A percentile compares a stretch with the other conserved stretches of the same genome.
Evolutionary conservation across 805 yeast species (phyloP).

Genomic region (Dipodascus geniculatus): DNA sequence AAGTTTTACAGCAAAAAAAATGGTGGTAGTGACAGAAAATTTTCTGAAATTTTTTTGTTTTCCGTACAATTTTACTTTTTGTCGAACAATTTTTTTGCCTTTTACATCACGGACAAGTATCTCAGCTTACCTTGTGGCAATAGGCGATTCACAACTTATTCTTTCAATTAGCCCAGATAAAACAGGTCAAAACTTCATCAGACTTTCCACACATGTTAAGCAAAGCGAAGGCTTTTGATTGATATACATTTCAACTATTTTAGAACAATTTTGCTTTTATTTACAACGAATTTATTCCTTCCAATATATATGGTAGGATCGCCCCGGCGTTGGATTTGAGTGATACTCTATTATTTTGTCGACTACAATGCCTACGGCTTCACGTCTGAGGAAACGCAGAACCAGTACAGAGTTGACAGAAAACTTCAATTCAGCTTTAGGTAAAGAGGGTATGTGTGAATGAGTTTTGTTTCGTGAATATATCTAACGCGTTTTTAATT

Average conservation of each 20-base stretch:
- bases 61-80: background rate
- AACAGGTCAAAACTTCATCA: background rate
- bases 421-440: background rate
- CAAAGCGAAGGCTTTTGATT: background rate
- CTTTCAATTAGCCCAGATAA: background rate
- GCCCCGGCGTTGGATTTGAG: background rate
- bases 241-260: background rate
- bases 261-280: background rate
- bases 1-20: too few species aligned
- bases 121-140: background rate
- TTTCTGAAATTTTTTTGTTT: background rate
- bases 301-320: background rate
- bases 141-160: background rate
- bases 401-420: background rate
- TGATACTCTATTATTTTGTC: too few species aligned
- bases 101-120: background rate
- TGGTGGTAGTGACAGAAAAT: conserved; percentile 1
- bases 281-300: background rate
- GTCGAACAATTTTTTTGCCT: background rate
- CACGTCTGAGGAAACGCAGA: background rate
- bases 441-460: too few species aligned
- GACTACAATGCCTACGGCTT: background rate
- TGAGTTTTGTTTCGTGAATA: background rate
- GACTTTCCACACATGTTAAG: background rate
- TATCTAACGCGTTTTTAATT: background rate